These are phyloP conservation scores for Trypanosoma theileri DNA, from an alignment of 208 protist species.

Conservation along the genomic window DNA sequence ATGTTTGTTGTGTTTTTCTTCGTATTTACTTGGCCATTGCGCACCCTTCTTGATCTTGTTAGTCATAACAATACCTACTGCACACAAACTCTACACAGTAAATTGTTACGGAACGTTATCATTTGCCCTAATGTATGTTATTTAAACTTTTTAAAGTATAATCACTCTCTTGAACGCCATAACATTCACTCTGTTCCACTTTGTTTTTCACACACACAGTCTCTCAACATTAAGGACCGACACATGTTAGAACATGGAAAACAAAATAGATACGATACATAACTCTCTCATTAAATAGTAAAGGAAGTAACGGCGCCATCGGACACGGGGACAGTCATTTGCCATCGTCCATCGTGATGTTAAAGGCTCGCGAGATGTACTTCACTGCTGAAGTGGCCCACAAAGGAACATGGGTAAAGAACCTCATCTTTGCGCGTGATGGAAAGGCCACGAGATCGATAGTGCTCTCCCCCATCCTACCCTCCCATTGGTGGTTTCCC, in stretches of 20 bases:
- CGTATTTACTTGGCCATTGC: no score
- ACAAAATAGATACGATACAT: background rate
- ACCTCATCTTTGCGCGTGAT: constrained; percentile 18
- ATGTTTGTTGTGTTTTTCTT: no score
- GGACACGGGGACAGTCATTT: constrained; percentile 13
- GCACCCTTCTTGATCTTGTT: no score
- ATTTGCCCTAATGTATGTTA: no score
- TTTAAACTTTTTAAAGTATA: no score
- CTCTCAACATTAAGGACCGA: background rate
- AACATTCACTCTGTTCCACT: no score
- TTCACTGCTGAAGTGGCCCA: background rate
- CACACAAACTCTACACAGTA: no score
- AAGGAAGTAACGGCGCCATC: constrained; percentile 18
- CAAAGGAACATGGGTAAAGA: constrained; percentile 29
- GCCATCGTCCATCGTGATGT: constrained; percentile 26
- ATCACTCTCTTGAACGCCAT: no score
- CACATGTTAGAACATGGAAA: background rate
- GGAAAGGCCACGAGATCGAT: constrained; percentile 23
- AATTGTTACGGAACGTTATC: no score
- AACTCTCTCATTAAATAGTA: background rate
- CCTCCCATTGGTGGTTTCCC: constrained; percentile 13
- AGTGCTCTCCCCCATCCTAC: background rate
- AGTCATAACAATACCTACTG: no score
- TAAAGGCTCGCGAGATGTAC: constrained; percentile 20
- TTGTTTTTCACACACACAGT: no score